Base-by-base conservation (phyloP, 768 basidiomycete genomes). In the Leccinum disarticulatum region DNA sequence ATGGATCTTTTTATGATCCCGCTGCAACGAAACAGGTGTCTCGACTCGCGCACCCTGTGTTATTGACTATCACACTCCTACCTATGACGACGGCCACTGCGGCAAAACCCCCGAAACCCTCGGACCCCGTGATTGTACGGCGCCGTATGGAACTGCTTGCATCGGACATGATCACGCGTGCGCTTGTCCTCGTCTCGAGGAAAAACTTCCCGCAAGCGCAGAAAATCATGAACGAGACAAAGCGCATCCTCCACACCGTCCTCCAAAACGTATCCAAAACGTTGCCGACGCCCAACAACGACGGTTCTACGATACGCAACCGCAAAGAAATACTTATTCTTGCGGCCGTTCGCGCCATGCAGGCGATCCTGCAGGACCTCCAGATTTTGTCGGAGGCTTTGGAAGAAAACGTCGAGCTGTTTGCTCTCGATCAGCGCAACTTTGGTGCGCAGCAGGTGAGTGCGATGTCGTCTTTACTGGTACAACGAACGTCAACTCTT, bases 121-220 rank as follows among this genome's bases (percentile, higher is more conserved):
- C 91, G 0, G 93, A 96, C 69, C 88, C 94, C 1, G 86, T 90
- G 54, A 95, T 99, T 66, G 91, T 96, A 28, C 87, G 97, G 28
- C 82, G 97, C 41, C 80, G 96, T 25, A 97, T 98, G 94, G 97
- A 99, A 78, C 84, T 99, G 4, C 83, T 98, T 41, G 91, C 94
- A 27, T 91, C 90, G 28, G 97, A 98, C 74, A 98, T 98, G 94
- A 94, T 98, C 71, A 95, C 95, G 2, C 87, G 97, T 11, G 89
- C 90, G 17, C 82, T 99, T 31, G 90, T 98, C 31, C 83, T 98
- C 49, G 95, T 97, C 55, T 91, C 93, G 43, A 80, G 95, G 66
- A 85, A 94, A 72, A 97, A 98, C 72, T 91, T 87, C 75, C 80
- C 87, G 0, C 94, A 95, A 64, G 97, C 96, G 2, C 88, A 90